Percentiles rank a stretch among this genome's conserved stretches.
Evolutionary conservation across 208 protist genomes (phyloP).

Genomic region (Wallacemonas collosoma): DNA sequence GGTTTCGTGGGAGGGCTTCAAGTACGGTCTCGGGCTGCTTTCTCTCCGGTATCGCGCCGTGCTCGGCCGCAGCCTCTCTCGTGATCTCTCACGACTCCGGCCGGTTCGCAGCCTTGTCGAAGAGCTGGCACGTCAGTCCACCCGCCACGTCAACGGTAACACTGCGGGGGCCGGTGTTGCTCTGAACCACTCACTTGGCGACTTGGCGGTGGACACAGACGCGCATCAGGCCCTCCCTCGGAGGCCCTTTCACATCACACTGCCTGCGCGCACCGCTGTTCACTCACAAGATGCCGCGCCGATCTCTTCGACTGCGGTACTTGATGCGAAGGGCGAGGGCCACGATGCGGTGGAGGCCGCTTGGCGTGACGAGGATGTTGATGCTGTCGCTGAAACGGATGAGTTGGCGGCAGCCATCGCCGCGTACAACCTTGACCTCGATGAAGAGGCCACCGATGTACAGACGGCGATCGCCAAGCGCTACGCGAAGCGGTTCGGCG

Average conservation of each 20-base stretch:
- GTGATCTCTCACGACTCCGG: constrained; percentile 55
- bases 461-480: constrained; percentile 18
- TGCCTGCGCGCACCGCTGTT: background rate
- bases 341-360: too few relatives aligned
- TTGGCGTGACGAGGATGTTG: background rate
- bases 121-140: constrained; percentile 8
- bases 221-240: background rate
- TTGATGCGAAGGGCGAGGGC: too few relatives aligned
- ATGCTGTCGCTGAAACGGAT: background rate
- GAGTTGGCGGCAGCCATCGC: background rate
- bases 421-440: constrained; percentile 20
- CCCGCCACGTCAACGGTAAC: background rate
- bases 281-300: too few relatives aligned
- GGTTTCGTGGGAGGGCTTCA: constrained; percentile 77
- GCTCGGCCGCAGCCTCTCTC: constrained; percentile 46
- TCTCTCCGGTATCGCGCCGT: constrained; percentile 59
- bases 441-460: constrained; percentile 11
- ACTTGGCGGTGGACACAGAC: too few relatives aligned
- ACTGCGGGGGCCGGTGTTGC: too few relatives aligned
- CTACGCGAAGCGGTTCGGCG: constrained; percentile 58
- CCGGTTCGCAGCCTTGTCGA: constrained; percentile 7
- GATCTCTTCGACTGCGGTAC: too few relatives aligned
- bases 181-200: too few relatives aligned
- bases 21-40: constrained; percentile 68
- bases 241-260: background rate